Conservation (phyloP, 768 basidiomycete genomes). For the Hygrocybe coccinea region DNA sequence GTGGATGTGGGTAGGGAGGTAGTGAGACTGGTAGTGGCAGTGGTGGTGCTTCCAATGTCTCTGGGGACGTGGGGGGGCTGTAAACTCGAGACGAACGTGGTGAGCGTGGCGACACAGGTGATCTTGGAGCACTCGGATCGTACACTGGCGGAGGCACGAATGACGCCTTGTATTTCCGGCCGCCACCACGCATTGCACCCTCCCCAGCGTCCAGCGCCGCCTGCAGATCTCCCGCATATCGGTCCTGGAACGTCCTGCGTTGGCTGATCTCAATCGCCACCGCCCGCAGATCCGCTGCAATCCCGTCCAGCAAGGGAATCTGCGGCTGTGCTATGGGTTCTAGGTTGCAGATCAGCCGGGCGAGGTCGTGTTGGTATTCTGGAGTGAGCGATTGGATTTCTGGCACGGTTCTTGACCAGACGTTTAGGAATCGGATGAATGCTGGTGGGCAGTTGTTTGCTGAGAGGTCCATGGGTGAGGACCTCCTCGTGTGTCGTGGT, state of each 20-base stretch:
- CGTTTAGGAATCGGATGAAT: constrained; percentile 63
- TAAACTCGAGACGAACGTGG: constrained; percentile 44
- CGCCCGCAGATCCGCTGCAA: constrained; percentile 77
- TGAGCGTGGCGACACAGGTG: constrained; percentile 66
- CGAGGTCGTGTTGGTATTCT: constrained; percentile 75
- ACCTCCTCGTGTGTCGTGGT: constrained; percentile 49
- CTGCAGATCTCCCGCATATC: constrained; percentile 70
- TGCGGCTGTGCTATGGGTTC: constrained; percentile 40
- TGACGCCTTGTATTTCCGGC: constrained; percentile 43
- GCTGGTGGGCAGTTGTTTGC: constrained; percentile 62
- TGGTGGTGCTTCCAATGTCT: constrained; percentile 28
- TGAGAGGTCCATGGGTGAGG: constrained; percentile 55
- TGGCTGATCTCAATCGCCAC: constrained; percentile 87
- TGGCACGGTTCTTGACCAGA: constrained; percentile 68
- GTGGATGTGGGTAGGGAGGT: too few relatives aligned
- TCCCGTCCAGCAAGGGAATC: constrained; percentile 45
- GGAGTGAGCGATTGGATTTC: constrained; percentile 57
- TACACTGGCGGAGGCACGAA: constrained; percentile 74
- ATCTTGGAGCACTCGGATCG: constrained; percentile 22
- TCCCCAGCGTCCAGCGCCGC: constrained; percentile 69
- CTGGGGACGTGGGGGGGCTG: constrained; percentile 23
- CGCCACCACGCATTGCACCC: constrained; percentile 22
- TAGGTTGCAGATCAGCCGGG: constrained; percentile 70
- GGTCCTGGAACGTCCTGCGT: constrained; percentile 75
- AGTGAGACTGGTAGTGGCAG: too few relatives aligned